Percentiles rank a stretch among this genome's conserved stretches.
phyloP scores from a whole-genome alignment of 148 eudicot genomes.

The Rhododendron kiyosumense region DNA sequence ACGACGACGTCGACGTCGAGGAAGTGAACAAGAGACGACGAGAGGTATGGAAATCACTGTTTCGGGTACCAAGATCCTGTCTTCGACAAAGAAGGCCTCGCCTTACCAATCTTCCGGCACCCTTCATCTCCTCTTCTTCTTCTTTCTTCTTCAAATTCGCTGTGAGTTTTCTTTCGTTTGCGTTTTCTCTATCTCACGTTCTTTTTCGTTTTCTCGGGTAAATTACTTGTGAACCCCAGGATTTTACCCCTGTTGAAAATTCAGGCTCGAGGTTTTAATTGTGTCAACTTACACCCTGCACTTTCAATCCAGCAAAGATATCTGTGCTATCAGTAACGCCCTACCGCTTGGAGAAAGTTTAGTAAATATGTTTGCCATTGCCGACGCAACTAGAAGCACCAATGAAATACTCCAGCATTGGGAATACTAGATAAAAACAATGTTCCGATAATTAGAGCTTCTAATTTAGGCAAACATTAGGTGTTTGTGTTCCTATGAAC shows the following conservation, averaged over 20 bases:
- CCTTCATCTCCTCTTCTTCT: slow-evolving; percentile 10
- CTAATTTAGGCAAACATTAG: no score
- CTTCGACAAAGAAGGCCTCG: slow-evolving; percentile 3
- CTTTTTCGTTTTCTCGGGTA: not conserved
- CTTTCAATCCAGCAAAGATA: no score
- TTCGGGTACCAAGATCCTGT: not conserved
- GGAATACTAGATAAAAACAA: no score
- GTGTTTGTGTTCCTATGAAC: no score
- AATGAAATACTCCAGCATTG: no score
- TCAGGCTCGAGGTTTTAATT: not conserved
- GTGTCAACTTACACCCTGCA: not conserved
- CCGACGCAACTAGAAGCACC: no score
- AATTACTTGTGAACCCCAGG: not conserved
- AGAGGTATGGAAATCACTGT: not conserved
- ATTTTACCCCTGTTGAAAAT: not conserved
- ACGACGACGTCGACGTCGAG: not conserved
- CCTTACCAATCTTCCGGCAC: slow-evolving; percentile 10
- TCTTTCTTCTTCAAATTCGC: not conserved
- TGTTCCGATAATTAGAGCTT: no score
- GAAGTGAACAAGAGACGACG: not conserved
- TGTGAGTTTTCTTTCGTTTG: not conserved
- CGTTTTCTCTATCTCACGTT: not conserved
- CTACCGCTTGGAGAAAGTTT: no score
- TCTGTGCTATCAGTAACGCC: no score
- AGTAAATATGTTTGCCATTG: no score